Conservation (phyloP, 352 stramenopile species). For the Plasmopara halstedii region DNA sequence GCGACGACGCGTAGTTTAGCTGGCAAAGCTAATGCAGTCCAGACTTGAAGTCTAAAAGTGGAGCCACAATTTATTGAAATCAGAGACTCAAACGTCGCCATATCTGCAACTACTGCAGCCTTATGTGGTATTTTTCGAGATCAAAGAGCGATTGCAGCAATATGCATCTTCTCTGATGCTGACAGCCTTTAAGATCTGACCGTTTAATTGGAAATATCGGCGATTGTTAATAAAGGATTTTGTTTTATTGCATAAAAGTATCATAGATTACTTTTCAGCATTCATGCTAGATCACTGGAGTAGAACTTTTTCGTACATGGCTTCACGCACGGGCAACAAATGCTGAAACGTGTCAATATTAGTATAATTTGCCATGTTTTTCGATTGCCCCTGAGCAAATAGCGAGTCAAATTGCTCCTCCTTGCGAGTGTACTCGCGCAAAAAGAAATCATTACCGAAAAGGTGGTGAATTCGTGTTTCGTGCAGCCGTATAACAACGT, state of each 20-base stretch:
- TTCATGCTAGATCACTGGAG: conserved; percentile 30
- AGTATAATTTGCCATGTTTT: conserved; percentile 75
- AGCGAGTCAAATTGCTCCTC: conserved; percentile 65
- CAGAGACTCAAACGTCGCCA: conserved; percentile 15
- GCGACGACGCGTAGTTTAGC: conserved; percentile 20
- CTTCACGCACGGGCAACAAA: conserved; percentile 48
- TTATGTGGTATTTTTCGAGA: conserved; percentile 20
- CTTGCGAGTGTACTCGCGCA: conserved; percentile 78
- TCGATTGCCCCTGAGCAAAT: conserved; percentile 56
- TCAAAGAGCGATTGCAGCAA: conserved; percentile 22
- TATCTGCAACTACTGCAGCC: conserved; percentile 1
- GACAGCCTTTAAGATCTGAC: conserved; percentile 26
- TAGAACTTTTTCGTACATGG: conserved; percentile 55
- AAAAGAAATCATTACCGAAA: conserved; percentile 61
- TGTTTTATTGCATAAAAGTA: conserved; percentile 13
- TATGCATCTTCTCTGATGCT: conserved; percentile 19
- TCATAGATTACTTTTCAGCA: background rate
- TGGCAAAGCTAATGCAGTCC: background rate
- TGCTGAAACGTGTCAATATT: conserved; percentile 82
- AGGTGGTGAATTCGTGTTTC: conserved; percentile 80
- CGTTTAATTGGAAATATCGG: conserved; percentile 6
- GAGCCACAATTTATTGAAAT: no score
- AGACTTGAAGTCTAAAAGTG: conserved; percentile 1
- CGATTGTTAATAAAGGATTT: background rate
- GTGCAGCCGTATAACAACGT: conserved; percentile 69